Base-by-base conservation (phyloP, 1,139 yeast species). In the Debaryomycetaceae sp. region DNA sequence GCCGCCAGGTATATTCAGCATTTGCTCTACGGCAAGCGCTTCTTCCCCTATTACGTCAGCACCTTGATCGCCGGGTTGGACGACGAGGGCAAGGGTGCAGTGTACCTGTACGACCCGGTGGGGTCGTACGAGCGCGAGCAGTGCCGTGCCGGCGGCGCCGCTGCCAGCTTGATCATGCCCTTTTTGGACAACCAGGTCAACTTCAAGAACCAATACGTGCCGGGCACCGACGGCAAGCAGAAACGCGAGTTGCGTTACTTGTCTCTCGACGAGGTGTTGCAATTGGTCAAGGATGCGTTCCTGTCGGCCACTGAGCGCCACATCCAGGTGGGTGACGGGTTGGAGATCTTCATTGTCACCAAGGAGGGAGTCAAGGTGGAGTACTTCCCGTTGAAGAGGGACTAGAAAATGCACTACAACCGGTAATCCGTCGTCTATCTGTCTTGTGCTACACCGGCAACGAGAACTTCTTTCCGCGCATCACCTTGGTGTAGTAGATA, bases 111-210 rank as follows among this genome's bases (percentile, higher is more conserved):
- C 55, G 98, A 91, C 54, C 98, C 98, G 1, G 96, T 91, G 36
- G 98, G 98, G 4, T 85, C 96, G 2, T 93, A 91, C 55, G 98
- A 93, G 62, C 78, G 96, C 50, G 96, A 89, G 56, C 95, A 88
- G 54, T 86, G 96, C 61, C 77, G 96, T 51, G 97, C 97, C 1
- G 97, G 95, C 39, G 98, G 98, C 27, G 93, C 96, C 5, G 97
- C 97, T 20, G 93, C 96, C 2, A 78, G 91, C 44, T 74, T 91
- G 58, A 88, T 91, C 48, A 89, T 88, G 93, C 98, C 98, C 4
- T 91, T 91, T 57, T 75, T 91, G 51, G 98, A 91, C 58, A 91
- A 89, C 59, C 98, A 93, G 65, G 98, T 93, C 42, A 83, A 85
- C 56, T 84, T 85, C 61, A 88, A 89, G 58, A 91, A 91, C 63